Evolutionary conservation across 2,329 filamentous ascomycete genomes (phyloP).

Genomic region (Aspergillus fijiensis): DNA sequence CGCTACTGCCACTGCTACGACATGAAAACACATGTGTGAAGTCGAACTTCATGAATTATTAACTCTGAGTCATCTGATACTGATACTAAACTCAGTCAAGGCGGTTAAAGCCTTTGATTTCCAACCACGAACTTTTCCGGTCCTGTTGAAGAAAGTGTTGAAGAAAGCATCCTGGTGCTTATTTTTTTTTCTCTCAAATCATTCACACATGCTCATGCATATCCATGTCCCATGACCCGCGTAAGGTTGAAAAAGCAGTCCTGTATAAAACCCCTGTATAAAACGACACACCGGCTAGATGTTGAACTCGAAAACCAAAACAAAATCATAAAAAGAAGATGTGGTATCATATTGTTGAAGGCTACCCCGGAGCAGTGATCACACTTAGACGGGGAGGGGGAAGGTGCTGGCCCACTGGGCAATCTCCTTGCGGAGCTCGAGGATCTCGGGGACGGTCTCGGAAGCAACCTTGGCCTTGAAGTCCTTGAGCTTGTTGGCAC

Average conservation of each 20-base stretch:
- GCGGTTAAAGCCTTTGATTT: slow-evolving; percentile 3
- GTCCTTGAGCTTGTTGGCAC: slow-evolving; percentile 99
- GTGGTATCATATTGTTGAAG: slow-evolving; percentile 22
- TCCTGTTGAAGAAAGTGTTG: slow-evolving; percentile 29
- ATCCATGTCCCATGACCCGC: slow-evolving; percentile 38
- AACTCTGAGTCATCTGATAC: background rate
- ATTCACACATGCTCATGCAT: slow-evolving; percentile 24
- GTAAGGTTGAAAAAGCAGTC: slow-evolving; percentile 44
- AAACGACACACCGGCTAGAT: slow-evolving; percentile 35
- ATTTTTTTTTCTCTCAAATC: slow-evolving; percentile 19
- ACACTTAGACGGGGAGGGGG: slow-evolving; percentile 69
- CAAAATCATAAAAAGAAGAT: slow-evolving; percentile 9
- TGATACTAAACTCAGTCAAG: background rate
- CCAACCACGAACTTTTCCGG: slow-evolving; percentile 20
- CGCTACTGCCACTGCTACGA: background rate
- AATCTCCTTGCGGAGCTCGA: slow-evolving; percentile 84
- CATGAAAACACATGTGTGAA: background rate
- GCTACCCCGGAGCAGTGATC: slow-evolving; percentile 5
- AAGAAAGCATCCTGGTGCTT: slow-evolving; percentile 26
- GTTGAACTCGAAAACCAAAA: slow-evolving; percentile 33
- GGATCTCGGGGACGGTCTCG: slow-evolving; percentile 78
- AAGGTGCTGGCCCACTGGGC: slow-evolving; percentile 81
- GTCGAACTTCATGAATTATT: background rate
- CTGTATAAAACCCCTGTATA: slow-evolving; percentile 35
- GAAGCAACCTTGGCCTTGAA: slow-evolving; percentile 89